Base-by-base conservation (phyloP, 768 basidiomycete species). In the Plicaturopsis crispa region DNA sequence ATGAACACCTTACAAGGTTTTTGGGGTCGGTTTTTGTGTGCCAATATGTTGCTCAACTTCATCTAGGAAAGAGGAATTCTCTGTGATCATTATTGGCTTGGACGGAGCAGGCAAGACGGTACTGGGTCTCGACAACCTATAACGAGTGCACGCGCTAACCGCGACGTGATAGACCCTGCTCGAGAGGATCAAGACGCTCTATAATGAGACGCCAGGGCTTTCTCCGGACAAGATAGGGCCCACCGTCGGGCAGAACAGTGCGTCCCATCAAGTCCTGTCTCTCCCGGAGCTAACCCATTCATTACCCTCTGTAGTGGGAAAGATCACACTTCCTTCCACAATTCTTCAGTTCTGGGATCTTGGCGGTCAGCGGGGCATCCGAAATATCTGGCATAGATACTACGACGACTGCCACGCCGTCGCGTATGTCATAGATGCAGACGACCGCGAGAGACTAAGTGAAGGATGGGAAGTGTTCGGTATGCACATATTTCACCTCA, bases 401-500 rank as follows among this genome's bases (percentile, higher is more conserved):
- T 97, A 94, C 57, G 84, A 89, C 39, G 92, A 97, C 55, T 96
- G 92, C 47, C 94, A 99, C 57, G 94, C 93, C 6, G 89, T 98
- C 32, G 90, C 86, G 28, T 99, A 88, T 50, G 85, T 98, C 36
- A 78, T 99, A 37, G 96, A 99, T 57, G 90, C 92, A 6, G 77
- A 84, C 46, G 94, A 99, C 66, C 66, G 80, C 23, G 90, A 89
- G 51, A 67, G 94, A 26, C 66, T 98, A 19, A 75, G 80, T 34
- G 96, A 98, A 67, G 89, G 90, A 12, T 98, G 94, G 94, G 86
- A 90, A 46, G 93, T 91, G 6, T 98, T 99, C 50, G 92, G 94
- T 96, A 59, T 41, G 86, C 19, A 17, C 17, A 26, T 28, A 32
- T 14, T 35, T 35, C 20, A 30, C 19, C 11, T 31, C 21, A 6